phyloP scores from a whole-genome alignment of 1,284 basidiomycete genomes.

The Amylostereum areolatum region DNA sequence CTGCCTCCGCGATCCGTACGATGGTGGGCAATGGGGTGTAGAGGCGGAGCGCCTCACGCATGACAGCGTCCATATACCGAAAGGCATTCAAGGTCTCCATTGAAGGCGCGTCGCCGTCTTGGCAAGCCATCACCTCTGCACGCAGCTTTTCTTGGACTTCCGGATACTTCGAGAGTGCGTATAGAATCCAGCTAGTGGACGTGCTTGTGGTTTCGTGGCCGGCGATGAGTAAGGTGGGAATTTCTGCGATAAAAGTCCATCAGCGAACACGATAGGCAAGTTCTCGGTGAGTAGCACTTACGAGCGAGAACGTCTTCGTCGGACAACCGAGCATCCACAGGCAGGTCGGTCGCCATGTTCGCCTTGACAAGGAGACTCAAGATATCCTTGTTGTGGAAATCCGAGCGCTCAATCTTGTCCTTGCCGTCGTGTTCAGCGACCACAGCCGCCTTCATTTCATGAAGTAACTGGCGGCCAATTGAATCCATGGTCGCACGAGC shows the following conservation, averaged over 20 bases:
- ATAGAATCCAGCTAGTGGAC: slow-evolving; percentile 54
- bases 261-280: neutral
- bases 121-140: slow-evolving; percentile 48
- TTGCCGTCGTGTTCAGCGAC: neutral
- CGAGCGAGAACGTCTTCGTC: slow-evolving; percentile 74
- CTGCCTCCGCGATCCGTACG: slow-evolving; percentile 41
- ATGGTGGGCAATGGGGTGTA: slow-evolving; percentile 55
- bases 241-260: slow-evolving; percentile 30
- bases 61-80: slow-evolving; percentile 59
- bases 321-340: slow-evolving; percentile 50
- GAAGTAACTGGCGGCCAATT: neutral
- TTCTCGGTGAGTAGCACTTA: slow-evolving; percentile 28
- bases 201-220: slow-evolving; percentile 30
- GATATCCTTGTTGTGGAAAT: slow-evolving; percentile 32
- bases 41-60: slow-evolving; percentile 65
- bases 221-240: slow-evolving; percentile 54
- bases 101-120: slow-evolving; percentile 22
- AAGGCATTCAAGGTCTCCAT: slow-evolving; percentile 55
- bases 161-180: slow-evolving; percentile 49
- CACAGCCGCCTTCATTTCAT: neutral
- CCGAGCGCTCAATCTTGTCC: neutral
- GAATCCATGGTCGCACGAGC: neutral
- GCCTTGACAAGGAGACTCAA: slow-evolving; percentile 52
- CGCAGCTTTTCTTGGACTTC: slow-evolving; percentile 63
- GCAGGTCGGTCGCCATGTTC: slow-evolving; percentile 55